Conservation (phyloP, 2,329 filamentous ascomycete genomes). For the Canariomyces notabilis region DNA sequence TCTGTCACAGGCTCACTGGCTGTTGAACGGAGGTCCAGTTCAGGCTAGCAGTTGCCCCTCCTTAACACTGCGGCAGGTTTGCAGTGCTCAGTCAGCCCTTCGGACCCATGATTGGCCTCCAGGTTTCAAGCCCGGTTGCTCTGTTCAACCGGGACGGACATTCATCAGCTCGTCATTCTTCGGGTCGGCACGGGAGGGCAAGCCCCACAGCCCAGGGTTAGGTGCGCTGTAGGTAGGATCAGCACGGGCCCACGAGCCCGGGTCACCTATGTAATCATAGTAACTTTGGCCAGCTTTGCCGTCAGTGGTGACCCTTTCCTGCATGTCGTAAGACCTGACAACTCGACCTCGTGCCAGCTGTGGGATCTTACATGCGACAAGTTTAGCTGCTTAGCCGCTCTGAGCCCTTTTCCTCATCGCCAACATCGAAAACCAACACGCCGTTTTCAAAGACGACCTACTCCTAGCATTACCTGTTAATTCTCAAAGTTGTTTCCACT, state of each 20-base stretch:
- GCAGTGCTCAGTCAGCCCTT: neutral
- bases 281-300: slow-evolving; percentile 21
- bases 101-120: neutral
- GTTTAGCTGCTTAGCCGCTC: neutral
- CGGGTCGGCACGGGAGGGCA: neutral
- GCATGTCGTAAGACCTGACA: slow-evolving; percentile 22
- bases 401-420: neutral
- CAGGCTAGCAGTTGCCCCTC: neutral
- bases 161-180: too few species aligned
- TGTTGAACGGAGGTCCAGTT: too few species aligned
- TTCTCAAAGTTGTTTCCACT: neutral
- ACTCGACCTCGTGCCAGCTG: slow-evolving; percentile 12
- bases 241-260: slow-evolving; percentile 21
- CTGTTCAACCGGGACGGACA: neutral
- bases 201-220: neutral
- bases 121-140: neutral
- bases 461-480: neutral
- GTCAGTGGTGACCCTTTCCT: slow-evolving; percentile 17
- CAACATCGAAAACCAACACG: neutral
- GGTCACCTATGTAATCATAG: slow-evolving; percentile 6
- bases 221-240: neutral
- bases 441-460: neutral
- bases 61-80: neutral
- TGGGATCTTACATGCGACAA: slow-evolving; percentile 3
- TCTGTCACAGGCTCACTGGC: too few species aligned